These are phyloP conservation scores for Microbotryum violaceum DNA, from an alignment of 1,284 basidiomycete genomes.

Conservation along the genomic window DNA sequence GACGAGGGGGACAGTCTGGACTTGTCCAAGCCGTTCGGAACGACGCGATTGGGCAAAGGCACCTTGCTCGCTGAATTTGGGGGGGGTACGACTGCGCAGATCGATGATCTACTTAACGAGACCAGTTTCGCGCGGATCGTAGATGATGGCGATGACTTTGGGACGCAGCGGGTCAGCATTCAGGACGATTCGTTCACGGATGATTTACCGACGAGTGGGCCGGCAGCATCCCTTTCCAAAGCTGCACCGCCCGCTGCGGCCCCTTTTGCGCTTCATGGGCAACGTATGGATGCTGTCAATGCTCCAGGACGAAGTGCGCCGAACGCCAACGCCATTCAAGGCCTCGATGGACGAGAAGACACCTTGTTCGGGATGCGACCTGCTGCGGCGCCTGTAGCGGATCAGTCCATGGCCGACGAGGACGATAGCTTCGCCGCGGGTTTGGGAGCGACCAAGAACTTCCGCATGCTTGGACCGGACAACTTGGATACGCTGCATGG, in stretches of 20 bases:
- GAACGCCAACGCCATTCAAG: no score
- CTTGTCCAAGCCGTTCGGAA: not conserved
- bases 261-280: not conserved
- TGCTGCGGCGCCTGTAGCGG: not conserved
- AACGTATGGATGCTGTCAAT: not conserved
- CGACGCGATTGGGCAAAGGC: no score
- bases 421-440: conserved; percentile 9
- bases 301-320: conserved; percentile 2
- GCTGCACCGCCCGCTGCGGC: no score
- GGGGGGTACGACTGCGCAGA: conserved; percentile 39
- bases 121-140: conserved; percentile 20
- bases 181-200: not conserved
- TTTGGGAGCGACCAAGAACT: conserved; percentile 11
- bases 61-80: conserved; percentile 38
- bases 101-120: conserved; percentile 24
- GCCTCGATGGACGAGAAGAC: conserved; percentile 27
- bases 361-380: conserved; percentile 28
- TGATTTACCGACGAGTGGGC: not conserved
- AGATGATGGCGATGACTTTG: conserved; percentile 19
- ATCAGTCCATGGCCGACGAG: conserved; percentile 4
- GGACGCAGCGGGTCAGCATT: not conserved
- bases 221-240: no score
- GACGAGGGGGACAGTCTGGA: not conserved
- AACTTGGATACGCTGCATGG: conserved; percentile 35
- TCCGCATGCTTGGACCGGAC: conserved; percentile 27